Conservation (phyloP, 768 basidiomycete species). For the Rhizopogon salebrosus region DNA sequence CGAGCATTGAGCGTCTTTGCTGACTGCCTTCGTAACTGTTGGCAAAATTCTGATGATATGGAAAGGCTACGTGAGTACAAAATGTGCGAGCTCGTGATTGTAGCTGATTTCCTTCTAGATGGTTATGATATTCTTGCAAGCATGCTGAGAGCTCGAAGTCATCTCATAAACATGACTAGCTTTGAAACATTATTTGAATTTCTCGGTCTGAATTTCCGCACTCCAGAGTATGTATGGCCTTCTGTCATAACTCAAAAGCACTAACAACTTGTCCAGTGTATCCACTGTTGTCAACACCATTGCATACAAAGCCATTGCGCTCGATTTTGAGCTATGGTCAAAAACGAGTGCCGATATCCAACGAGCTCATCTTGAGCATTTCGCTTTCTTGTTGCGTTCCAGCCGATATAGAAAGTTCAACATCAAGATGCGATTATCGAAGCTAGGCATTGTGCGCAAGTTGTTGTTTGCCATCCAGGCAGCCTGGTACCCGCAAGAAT, state of each 20-base stretch:
- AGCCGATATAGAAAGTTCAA: slow-evolving; percentile 81
- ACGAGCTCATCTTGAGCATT: slow-evolving; percentile 74
- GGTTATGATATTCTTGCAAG: slow-evolving; percentile 85
- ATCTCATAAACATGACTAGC: slow-evolving; percentile 70
- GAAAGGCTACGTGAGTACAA: slow-evolving; percentile 70
- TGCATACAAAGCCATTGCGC: slow-evolving; percentile 77
- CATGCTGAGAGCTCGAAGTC: slow-evolving; percentile 65
- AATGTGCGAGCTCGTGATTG: slow-evolving; percentile 2
- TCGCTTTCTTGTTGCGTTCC: slow-evolving; percentile 62
- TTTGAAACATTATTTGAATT: slow-evolving; percentile 86
- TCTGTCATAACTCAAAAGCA: not conserved
- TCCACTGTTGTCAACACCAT: slow-evolving; percentile 80
- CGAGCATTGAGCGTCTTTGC: slow-evolving; percentile 65
- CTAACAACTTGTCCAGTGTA: slow-evolving; percentile 38
- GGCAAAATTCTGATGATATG: slow-evolving; percentile 95
- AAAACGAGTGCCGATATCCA: slow-evolving; percentile 69
- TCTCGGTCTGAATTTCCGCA: slow-evolving; percentile 77
- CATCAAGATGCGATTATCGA: slow-evolving; percentile 62
- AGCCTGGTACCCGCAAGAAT: slow-evolving; percentile 61
- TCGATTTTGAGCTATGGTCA: slow-evolving; percentile 92
- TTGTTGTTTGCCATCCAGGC: slow-evolving; percentile 81
- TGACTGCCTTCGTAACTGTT: slow-evolving; percentile 76
- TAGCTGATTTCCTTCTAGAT: slow-evolving; percentile 35
- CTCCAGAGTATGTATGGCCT: slow-evolving; percentile 58
- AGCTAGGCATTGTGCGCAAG: slow-evolving; percentile 66